Conservation (phyloP, 179 eudicot genomes). For the Carnegiea gigantea region DNA sequence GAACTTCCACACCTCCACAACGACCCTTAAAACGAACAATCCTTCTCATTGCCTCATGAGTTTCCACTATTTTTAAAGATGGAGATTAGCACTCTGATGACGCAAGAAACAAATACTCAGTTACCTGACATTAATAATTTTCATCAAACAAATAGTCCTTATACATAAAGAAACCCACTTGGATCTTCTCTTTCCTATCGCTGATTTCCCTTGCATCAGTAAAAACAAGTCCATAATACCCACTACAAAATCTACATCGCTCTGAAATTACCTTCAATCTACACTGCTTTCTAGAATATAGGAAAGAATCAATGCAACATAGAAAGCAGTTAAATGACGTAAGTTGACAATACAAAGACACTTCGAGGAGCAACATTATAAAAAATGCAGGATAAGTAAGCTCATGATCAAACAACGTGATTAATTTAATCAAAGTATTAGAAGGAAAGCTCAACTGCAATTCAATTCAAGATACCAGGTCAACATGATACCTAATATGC, state of each 20-base stretch:
- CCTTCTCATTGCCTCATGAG: too few species aligned
- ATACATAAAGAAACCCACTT: neutral
- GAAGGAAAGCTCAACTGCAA: neutral
- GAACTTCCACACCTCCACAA: too few species aligned
- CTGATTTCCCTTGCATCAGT: neutral
- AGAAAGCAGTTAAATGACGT: neutral
- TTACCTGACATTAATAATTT: too few species aligned
- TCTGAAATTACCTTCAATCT: neutral
- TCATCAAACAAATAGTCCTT: too few species aligned
- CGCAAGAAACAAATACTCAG: too few species aligned
- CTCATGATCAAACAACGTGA: neutral
- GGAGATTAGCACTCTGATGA: too few species aligned
- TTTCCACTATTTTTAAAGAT: too few species aligned
- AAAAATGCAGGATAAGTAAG: neutral
- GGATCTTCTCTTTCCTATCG: neutral
- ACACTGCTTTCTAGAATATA: neutral
- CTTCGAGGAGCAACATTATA: neutral
- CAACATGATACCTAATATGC: constrained; percentile 61
- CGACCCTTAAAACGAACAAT: too few species aligned
- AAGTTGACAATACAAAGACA: neutral
- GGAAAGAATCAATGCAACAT: neutral
- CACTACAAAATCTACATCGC: neutral
- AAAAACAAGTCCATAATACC: too few species aligned
- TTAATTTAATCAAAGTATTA: neutral
- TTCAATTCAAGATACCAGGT: neutral